Evolutionary conservation across 192 early-diverging fungal genomes (phyloP).

Genomic region (Coemansia sp.): DNA sequence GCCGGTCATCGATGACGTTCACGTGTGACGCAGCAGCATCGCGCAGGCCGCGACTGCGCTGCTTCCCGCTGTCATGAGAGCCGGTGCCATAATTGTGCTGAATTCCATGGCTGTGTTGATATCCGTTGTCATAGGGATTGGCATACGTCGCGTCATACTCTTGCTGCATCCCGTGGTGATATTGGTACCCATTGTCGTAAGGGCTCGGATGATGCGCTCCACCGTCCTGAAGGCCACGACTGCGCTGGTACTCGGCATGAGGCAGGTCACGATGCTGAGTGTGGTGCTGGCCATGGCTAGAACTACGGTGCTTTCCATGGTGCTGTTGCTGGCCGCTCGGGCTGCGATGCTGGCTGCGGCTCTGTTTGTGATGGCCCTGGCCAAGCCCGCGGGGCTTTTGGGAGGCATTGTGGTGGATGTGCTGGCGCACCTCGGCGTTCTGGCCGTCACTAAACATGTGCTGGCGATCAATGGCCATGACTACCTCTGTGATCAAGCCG

Average conservation of each 20-base stretch:
- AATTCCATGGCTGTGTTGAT: neutral
- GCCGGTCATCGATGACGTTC: constrained; percentile 29
- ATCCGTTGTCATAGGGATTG: neutral
- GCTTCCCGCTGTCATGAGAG: neutral
- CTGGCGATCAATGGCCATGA: constrained; percentile 35
- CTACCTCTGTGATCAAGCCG: constrained; percentile 29
- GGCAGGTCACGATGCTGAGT: constrained; percentile 1
- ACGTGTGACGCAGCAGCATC: constrained; percentile 7
- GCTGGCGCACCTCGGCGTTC: constrained; percentile 13
- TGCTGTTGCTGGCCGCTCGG: constrained; percentile 5
- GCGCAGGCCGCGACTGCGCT: constrained; percentile 4
- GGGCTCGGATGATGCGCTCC: neutral
- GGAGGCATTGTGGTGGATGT: constrained; percentile 12
- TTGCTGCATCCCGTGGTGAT: neutral
- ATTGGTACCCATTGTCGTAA: neutral
- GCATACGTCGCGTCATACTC: neutral
- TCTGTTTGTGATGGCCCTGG: neutral
- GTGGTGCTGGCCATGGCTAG: neutral
- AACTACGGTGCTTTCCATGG: neutral
- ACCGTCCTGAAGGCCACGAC: neutral
- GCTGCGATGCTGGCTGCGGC: neutral
- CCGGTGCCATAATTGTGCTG: neutral
- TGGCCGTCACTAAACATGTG: constrained; percentile 7
- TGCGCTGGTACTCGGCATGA: neutral
- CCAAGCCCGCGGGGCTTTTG: constrained; percentile 2